Percentiles rank a stretch among this genome's conserved stretches.
Conservation (phyloP, 2,329 filamentous ascomycete genomes). For the Dactylellina cionopaga region DNA sequence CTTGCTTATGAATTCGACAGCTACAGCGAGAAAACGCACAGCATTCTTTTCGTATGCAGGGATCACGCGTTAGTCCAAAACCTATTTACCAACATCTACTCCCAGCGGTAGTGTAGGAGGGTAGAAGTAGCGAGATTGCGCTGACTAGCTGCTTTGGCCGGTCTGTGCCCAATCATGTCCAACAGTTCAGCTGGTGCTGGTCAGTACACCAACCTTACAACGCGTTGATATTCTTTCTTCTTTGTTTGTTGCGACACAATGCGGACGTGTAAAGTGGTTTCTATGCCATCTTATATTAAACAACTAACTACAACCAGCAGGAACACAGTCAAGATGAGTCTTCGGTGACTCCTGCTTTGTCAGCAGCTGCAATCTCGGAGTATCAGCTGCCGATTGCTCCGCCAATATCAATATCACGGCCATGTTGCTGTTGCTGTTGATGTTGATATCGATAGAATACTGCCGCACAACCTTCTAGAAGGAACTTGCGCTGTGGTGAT, state of each 20-base stretch:
- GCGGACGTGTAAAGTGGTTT: conserved; percentile 40
- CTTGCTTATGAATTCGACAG: conserved; percentile 59
- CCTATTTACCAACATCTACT: conserved; percentile 32
- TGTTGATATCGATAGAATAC: background rate
- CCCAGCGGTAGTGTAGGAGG: background rate
- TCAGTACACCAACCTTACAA: no score
- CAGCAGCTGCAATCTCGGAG: background rate
- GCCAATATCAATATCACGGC: background rate
- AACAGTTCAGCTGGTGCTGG: background rate
- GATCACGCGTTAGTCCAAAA: conserved; percentile 20
- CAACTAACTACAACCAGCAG: background rate
- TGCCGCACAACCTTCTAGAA: background rate
- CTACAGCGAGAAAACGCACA: conserved; percentile 53
- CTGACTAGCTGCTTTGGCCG: background rate
- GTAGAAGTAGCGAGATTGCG: conserved; percentile 21
- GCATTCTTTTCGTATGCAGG: conserved; percentile 12
- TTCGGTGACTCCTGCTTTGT: conserved; percentile 22
- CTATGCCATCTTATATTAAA: background rate
- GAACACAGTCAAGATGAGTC: background rate
- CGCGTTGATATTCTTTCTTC: no score
- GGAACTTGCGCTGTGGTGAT: background rate
- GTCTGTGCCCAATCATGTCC: conserved; percentile 22
- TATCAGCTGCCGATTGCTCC: background rate
- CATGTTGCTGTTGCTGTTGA: background rate
- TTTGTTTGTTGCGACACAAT: conserved; percentile 28